Percentiles rank a stretch among this genome's conserved stretches.
Conservation (phyloP, 2,329 filamentous ascomycete species). For the Fusarium papillatum region DNA sequence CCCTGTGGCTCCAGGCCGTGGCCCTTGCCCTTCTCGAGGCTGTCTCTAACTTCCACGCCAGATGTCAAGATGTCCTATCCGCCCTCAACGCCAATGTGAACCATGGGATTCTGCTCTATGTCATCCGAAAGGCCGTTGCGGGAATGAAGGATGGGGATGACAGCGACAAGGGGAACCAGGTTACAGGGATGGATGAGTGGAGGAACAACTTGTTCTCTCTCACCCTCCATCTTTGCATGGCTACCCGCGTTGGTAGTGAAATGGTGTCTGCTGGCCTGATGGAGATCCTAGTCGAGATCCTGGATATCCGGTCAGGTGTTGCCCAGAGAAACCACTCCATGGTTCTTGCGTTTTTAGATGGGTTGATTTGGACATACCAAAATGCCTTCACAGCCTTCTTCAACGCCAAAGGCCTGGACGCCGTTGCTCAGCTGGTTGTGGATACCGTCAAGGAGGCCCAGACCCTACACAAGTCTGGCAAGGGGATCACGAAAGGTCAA, state of each 20-base stretch:
- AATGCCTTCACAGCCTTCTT: slow-evolving; percentile 89
- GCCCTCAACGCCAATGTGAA: slow-evolving; percentile 97
- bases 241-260: slow-evolving; percentile 81
- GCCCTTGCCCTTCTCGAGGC: slow-evolving; percentile 87
- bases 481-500: slow-evolving; percentile 76
- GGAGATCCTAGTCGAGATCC: slow-evolving; percentile 89
- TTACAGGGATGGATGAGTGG: slow-evolving; percentile 86
- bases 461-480: slow-evolving; percentile 73
- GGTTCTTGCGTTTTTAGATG: slow-evolving; percentile 90
- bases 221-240: slow-evolving; percentile 83
- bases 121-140: slow-evolving; percentile 90
- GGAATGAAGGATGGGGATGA: slow-evolving; percentile 75
- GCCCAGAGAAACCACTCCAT: slow-evolving; percentile 88
- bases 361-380: slow-evolving; percentile 86
- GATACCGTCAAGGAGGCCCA: slow-evolving; percentile 82
- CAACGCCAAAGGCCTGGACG: slow-evolving; percentile 85
- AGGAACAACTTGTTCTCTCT: slow-evolving; percentile 91
- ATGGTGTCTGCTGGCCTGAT: slow-evolving; percentile 92
- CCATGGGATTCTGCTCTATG: slow-evolving; percentile 93
- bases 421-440: slow-evolving; percentile 89
- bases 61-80: slow-evolving; percentile 85
- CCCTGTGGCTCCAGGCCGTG: slow-evolving; percentile 84
- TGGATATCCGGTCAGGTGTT: slow-evolving; percentile 84
- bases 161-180: slow-evolving; percentile 69
- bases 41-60: slow-evolving; percentile 83